phyloP scores from a whole-genome alignment of 331 rosid genomes.

The Rosa hybrid region DNA sequence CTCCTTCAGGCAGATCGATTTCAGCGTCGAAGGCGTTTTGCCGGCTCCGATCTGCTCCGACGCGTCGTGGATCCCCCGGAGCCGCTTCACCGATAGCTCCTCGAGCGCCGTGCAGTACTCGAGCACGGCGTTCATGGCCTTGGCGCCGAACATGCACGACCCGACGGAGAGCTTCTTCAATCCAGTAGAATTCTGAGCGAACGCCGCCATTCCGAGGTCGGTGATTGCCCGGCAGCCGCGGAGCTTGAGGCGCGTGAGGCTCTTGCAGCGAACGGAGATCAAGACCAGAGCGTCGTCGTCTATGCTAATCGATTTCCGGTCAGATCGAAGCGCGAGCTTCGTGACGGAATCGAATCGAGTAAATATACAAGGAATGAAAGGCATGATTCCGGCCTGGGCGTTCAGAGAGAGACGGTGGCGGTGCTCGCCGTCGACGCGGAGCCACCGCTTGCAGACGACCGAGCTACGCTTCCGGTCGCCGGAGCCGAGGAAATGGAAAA shows the following conservation, averaged over 20 bases:
- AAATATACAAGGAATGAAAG: slow-evolving; percentile 52
- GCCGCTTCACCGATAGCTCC: slow-evolving; percentile 78
- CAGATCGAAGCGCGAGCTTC: slow-evolving; percentile 66
- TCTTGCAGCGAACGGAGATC: slow-evolving; percentile 64
- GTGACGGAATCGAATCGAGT: slow-evolving; percentile 69
- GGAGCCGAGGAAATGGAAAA: slow-evolving; percentile 56
- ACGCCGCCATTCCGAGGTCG: slow-evolving; percentile 51
- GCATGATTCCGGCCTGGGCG: slow-evolving; percentile 45
- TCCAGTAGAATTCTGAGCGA: slow-evolving; percentile 57
- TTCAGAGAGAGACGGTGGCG: slow-evolving; percentile 63
- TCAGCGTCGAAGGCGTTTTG: slow-evolving; percentile 47
- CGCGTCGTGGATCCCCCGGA: slow-evolving; percentile 55
- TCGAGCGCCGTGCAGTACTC: slow-evolving; percentile 55
- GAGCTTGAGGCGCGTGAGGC: slow-evolving; percentile 68
- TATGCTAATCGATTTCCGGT: slow-evolving; percentile 61
- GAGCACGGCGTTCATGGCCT: slow-evolving; percentile 60
- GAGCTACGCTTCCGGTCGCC: slow-evolving; percentile 64
- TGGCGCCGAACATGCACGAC: slow-evolving; percentile 64
- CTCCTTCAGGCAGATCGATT: slow-evolving; percentile 69
- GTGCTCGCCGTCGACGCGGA: slow-evolving; percentile 59
- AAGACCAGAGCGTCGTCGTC: slow-evolving; percentile 57
- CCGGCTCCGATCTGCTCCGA: slow-evolving; percentile 42
- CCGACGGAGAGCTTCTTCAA: slow-evolving; percentile 74
- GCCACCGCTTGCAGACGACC: slow-evolving; percentile 65
- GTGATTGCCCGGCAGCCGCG: slow-evolving; percentile 71